Conservation (phyloP, 1,284 basidiomycete genomes). For the Puccinia coronata region DNA sequence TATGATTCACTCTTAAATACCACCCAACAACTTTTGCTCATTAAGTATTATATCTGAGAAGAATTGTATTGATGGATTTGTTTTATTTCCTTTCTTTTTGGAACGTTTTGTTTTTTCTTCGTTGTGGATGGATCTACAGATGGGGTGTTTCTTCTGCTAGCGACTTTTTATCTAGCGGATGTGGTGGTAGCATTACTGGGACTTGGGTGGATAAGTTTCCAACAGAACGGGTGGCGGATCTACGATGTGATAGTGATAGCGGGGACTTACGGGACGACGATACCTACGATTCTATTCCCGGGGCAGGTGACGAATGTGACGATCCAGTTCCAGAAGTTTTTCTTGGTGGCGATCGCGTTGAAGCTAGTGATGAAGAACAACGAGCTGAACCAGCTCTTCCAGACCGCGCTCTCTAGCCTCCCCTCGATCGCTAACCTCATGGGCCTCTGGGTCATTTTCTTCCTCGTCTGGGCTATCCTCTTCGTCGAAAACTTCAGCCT, state of each 20-base stretch:
- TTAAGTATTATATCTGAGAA: too few relatives aligned
- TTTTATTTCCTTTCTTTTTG: background rate
- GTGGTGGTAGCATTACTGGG: constrained; percentile 77
- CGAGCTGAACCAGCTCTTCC: constrained; percentile 91
- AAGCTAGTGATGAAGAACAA: constrained; percentile 90
- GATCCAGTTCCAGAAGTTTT: constrained; percentile 84
- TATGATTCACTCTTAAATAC: constrained; percentile 62
- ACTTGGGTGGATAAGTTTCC: constrained; percentile 80
- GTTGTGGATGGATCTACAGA: constrained; percentile 62
- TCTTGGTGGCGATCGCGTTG: constrained; percentile 87
- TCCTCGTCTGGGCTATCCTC: constrained; percentile 88
- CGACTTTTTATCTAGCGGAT: constrained; percentile 75
- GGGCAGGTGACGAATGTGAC: constrained; percentile 52
- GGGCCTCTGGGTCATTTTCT: constrained; percentile 84
- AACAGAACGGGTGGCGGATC: constrained; percentile 78
- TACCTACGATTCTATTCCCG: constrained; percentile 67
- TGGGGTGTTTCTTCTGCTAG: constrained; percentile 74
- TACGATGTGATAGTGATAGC: constrained; percentile 82
- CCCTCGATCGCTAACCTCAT: constrained; percentile 84
- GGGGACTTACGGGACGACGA: constrained; percentile 81
- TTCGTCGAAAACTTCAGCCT: constrained; percentile 89
- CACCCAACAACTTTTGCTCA: too few relatives aligned
- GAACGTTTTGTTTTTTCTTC: background rate
- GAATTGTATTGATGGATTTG: too few relatives aligned
- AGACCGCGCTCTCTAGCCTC: constrained; percentile 85